Conservation (phyloP, 139 green algal species). For the Zygnema cylindricum region DNA sequence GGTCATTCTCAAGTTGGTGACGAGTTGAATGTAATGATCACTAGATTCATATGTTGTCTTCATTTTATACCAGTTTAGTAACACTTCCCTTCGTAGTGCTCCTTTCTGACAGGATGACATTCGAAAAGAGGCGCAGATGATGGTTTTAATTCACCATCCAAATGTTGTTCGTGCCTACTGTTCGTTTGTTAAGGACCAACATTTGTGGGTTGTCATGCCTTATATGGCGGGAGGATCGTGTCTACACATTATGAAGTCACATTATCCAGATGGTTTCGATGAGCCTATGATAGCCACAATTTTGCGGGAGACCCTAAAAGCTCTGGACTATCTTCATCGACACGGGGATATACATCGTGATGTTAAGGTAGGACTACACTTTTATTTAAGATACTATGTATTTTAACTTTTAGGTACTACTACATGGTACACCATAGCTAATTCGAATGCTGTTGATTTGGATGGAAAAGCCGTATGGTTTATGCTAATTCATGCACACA, state of each 20-base stretch:
- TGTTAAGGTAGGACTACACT: slow-evolving; percentile 84
- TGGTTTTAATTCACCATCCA: slow-evolving; percentile 89
- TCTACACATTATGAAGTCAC: slow-evolving; percentile 70
- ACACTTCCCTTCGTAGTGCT: no score
- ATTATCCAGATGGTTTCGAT: slow-evolving; percentile 80
- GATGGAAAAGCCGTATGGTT: no score
- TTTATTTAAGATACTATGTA: slow-evolving; percentile 62
- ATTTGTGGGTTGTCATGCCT: slow-evolving; percentile 95
- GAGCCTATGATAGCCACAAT: slow-evolving; percentile 93
- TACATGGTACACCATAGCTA: no score
- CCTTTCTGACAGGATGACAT: slow-evolving; percentile 87
- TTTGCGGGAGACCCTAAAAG: slow-evolving; percentile 90
- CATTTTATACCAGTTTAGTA: no score
- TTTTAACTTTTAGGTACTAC: no score
- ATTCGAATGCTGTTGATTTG: no score
- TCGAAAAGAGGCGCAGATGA: slow-evolving; percentile 91
- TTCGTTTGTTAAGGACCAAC: slow-evolving; percentile 87
- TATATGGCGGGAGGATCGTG: slow-evolving; percentile 68
- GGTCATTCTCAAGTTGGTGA: no score
- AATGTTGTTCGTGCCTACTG: slow-evolving; percentile 93
- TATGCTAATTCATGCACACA: no score
- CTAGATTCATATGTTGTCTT: no score
- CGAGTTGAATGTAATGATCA: no score
- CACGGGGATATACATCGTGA: slow-evolving; percentile 95
- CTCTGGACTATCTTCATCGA: slow-evolving; percentile 94